phyloP scores from a whole-genome alignment of 805 yeast genomes.

The Candida sanyiensis region DNA sequence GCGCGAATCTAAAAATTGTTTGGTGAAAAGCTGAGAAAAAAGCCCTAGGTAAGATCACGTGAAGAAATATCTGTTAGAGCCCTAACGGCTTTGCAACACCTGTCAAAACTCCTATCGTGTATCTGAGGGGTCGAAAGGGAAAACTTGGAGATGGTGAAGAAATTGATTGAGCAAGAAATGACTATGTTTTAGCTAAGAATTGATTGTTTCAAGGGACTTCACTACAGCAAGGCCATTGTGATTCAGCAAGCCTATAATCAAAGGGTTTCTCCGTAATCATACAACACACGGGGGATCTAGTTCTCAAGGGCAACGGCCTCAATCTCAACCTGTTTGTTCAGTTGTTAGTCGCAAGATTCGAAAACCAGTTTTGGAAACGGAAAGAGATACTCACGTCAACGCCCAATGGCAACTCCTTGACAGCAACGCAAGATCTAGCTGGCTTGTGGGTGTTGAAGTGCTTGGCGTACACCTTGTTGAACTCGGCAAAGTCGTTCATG shows the following conservation, averaged over 20 bases:
- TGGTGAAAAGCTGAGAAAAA: not conserved
- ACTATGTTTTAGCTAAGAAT: too few relatives aligned
- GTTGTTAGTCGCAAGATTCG: slow-evolving; percentile 11
- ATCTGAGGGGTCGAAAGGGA: not conserved
- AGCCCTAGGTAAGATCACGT: slow-evolving; percentile 10
- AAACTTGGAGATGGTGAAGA: too few relatives aligned
- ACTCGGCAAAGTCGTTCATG: slow-evolving; percentile 76
- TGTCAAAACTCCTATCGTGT: too few relatives aligned
- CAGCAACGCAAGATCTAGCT: slow-evolving; percentile 98
- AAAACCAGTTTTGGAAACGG: not conserved
- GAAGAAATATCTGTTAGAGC: too few relatives aligned
- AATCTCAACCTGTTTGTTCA: slow-evolving; percentile 58
- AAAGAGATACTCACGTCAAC: slow-evolving; percentile 41
- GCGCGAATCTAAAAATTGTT: not conserved
- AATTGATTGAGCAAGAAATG: too few relatives aligned
- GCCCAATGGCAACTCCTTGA: slow-evolving; percentile 82
- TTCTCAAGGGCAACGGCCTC: slow-evolving; percentile 86
- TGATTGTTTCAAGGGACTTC: too few relatives aligned
- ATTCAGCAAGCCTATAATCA: too few relatives aligned
- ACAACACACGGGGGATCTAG: slow-evolving; percentile 9
- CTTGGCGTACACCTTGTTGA: slow-evolving; percentile 78
- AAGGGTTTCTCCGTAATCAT: too few relatives aligned
- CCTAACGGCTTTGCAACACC: too few relatives aligned
- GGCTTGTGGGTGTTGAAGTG: slow-evolving; percentile 79
- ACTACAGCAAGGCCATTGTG: too few relatives aligned